phyloP scores from a whole-genome alignment of 805 yeast species.

The Starmerella geochares region DNA sequence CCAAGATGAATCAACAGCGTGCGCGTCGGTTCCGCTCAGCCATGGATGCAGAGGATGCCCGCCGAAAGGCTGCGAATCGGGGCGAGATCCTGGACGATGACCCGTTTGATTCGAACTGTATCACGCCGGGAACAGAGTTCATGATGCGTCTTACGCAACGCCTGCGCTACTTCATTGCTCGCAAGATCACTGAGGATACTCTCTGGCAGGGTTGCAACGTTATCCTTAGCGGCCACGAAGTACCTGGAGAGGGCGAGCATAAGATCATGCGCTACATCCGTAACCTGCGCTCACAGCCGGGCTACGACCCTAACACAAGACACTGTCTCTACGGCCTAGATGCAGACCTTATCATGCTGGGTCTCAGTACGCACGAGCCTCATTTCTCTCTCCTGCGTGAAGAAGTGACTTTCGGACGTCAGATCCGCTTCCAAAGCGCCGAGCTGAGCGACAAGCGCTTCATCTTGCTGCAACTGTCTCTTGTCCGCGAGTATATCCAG shows the following conservation, averaged over 20 bases:
- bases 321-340: slow-evolving; percentile 96
- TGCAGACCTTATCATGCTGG: slow-evolving; percentile 93
- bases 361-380: slow-evolving; percentile 95
- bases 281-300: slow-evolving; percentile 74
- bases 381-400: slow-evolving; percentile 90
- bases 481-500: slow-evolving; percentile 82
- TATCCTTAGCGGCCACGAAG: slow-evolving; percentile 87
- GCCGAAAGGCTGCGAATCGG: slow-evolving; percentile 34
- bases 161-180: slow-evolving; percentile 82
- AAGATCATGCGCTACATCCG: slow-evolving; percentile 93
- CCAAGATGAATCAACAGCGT: slow-evolving; percentile 95
- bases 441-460: slow-evolving; percentile 70
- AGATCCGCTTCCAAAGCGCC: slow-evolving; percentile 30
- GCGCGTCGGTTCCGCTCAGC: slow-evolving; percentile 89
- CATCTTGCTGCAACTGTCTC: slow-evolving; percentile 68
- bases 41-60: slow-evolving; percentile 61
- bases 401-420: slow-evolving; percentile 79
- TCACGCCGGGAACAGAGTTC: slow-evolving; percentile 97
- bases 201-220: slow-evolving; percentile 87
- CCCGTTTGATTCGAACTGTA: slow-evolving; percentile 89
- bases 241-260: slow-evolving; percentile 99
- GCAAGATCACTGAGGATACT: slow-evolving; percentile 75
- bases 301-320: slow-evolving; percentile 83
- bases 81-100: slow-evolving; percentile 73
- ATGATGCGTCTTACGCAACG: slow-evolving; percentile 82